These are phyloP conservation scores for Didymella arachidicola DNA, from an alignment of 2,329 filamentous ascomycete genomes.

Conservation along the genomic window DNA sequence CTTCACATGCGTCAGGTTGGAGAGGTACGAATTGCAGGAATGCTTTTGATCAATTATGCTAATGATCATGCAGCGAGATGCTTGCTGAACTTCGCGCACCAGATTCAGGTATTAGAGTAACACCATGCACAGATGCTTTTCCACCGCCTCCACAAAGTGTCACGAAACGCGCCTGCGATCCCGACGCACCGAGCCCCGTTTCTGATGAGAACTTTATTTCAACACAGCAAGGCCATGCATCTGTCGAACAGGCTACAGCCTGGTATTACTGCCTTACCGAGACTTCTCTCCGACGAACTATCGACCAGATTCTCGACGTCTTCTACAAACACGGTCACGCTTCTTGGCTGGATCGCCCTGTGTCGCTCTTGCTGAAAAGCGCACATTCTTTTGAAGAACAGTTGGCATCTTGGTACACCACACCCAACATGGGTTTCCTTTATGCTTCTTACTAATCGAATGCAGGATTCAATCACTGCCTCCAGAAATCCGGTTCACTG, in stretches of 20 bases:
- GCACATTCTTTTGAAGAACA: neutral
- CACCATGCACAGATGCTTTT: neutral
- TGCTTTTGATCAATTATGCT: neutral
- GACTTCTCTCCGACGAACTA: neutral
- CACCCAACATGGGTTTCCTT: neutral
- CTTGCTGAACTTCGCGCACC: neutral
- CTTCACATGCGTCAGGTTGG: neutral
- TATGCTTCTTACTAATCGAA: neutral
- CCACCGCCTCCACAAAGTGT: neutral
- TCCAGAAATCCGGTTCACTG: neutral
- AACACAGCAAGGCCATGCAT: slow-evolving; percentile 1
- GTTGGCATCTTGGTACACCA: neutral
- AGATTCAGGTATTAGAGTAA: neutral
- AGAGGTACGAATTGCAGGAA: neutral
- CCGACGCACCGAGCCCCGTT: neutral
- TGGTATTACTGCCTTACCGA: neutral
- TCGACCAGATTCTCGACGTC: neutral
- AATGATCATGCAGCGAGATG: neutral
- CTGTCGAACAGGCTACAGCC: neutral
- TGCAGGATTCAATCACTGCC: neutral
- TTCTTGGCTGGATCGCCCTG: neutral
- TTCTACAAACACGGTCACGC: neutral
- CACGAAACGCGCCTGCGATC: neutral
- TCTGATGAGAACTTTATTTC: slow-evolving; percentile 1
- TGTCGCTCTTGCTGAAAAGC: neutral